Conservation (phyloP, 148 eudicot species). For the Chenopodium berlandieri region DNA sequence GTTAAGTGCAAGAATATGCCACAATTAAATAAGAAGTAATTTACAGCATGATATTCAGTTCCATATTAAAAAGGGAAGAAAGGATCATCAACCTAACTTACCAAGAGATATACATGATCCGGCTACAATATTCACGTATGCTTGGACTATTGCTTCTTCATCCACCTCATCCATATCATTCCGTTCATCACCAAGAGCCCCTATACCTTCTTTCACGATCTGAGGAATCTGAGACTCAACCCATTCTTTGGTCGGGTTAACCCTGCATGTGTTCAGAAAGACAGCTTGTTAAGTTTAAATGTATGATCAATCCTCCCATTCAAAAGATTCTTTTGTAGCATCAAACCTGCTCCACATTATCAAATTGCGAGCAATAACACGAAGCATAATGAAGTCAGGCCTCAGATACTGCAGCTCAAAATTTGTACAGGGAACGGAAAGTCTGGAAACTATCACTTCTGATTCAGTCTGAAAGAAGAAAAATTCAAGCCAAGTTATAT, state of each 20-base stretch:
- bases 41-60: background rate
- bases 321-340: background rate
- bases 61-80: background rate
- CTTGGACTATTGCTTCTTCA: conserved; percentile 78
- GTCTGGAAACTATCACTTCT: conserved; percentile 66
- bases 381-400: conserved; percentile 97
- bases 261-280: conserved; percentile 38
- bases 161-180: conserved; percentile 67
- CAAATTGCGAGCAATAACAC: conserved; percentile 88
- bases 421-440: conserved; percentile 76
- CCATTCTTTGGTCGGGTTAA: conserved; percentile 81
- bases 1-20: background rate
- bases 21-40: background rate
- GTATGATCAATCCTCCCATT: background rate
- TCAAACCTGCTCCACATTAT: conserved; percentile 94
- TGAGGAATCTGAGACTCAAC: conserved; percentile 86
- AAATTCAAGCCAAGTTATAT: conserved; percentile 6
- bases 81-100: conserved; percentile 31
- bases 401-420: conserved; percentile 91
- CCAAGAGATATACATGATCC: conserved; percentile 96
- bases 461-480: conserved; percentile 76
- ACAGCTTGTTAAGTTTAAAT: background rate
- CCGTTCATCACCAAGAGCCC: conserved; percentile 54
- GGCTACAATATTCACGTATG: conserved; percentile 87
- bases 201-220: conserved; percentile 59